phyloP scores from a whole-genome alignment of 169 alveolate genomes.

The Theileria annulata region DNA sequence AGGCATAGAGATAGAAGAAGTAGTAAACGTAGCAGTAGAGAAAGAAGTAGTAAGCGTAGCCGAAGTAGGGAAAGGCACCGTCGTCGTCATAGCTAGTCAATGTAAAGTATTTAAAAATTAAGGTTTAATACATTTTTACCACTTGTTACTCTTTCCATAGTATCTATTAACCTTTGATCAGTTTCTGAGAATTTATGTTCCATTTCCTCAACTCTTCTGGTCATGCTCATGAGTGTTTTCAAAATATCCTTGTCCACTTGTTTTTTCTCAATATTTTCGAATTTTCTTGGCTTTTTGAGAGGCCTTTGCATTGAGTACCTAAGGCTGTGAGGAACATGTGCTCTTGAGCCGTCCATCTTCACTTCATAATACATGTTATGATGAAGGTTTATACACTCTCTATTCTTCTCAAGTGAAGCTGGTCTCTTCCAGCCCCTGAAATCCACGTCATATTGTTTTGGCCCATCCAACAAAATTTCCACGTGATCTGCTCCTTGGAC shows the following conservation, averaged over 20 bases:
- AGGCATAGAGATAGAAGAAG: neutral
- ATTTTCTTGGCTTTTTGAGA: conserved; percentile 20
- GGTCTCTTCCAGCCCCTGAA: conserved; percentile 66
- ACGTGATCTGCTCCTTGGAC: conserved; percentile 31
- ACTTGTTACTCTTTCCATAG: neutral
- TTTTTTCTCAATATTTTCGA: neutral
- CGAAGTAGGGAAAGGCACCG: conserved; percentile 2
- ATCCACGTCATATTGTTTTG: conserved; percentile 40
- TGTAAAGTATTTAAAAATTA: neutral
- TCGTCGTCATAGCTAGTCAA: conserved; percentile 1
- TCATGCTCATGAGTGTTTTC: neutral
- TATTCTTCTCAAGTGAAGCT: neutral
- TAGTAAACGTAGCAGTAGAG: neutral
- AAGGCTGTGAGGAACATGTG: conserved; percentile 21
- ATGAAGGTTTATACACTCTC: conserved; percentile 12
- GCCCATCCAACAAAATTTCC: conserved; percentile 16
- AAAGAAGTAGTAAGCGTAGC: conserved; percentile 9
- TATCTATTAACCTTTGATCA: conserved; percentile 22
- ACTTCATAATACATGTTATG: conserved; percentile 18
- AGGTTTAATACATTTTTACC: neutral
- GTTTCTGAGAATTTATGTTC: conserved; percentile 6
- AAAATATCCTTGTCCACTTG: conserved; percentile 3
- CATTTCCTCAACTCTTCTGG: neutral
- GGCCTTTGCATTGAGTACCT: conserved; percentile 36
- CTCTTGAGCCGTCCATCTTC: conserved; percentile 24